Base-by-base conservation (phyloP, 1,284 basidiomycete genomes). In the Phlebopus sp. region DNA sequence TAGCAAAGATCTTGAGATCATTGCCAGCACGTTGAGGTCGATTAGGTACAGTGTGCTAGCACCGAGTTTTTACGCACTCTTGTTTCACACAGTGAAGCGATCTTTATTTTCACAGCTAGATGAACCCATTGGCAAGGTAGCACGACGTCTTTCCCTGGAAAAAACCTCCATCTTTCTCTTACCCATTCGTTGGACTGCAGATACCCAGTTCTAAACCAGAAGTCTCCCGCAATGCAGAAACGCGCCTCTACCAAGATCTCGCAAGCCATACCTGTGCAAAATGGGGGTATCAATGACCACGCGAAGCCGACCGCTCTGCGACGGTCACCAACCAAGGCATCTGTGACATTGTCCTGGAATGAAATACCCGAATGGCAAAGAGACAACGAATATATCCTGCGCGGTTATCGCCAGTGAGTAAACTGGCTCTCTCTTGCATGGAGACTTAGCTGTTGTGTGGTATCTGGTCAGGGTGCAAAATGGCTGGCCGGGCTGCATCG, bases 351-450 rank as follows among this genome's bases (percentile, higher is more conserved):
- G 44, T 70, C 69, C n/a, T 87, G 81, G 79, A 51, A 67, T n/a
- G 80, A 85, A 48, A 70, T 86, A 42, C 78, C 81, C 40, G 74
- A 76, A 32, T 89, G 84, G 84, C 81, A 81, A 63, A 76, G 69
- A 55, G 86, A 92, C 66, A 92, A 92, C 57, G 84, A 87, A 55
- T 86, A 79, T 60, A 87, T 92, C 54, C 46, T 80, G 51, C 71
- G 67, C 19, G 90, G 90, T 2, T 92, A 92, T 64, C 73, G 90
- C 62, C 74, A 81, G 80, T 87, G 57, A 59, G 72, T 53, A 27
- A 34, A 38, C 44, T 40, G 29, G 2, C 40, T 47, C 38, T 14
- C 46, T 51, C 47, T 42, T 46, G 47, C 53, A 46, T 37, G 52
- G 35, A 2, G 13, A 35, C 35, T 64, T 37, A 49, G 13, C 15